Evolutionary conservation across 768 basidiomycete species (phyloP), one percentile per base, ranked within the genome.

Genomic region (Hortiboletus campestris): DNA sequence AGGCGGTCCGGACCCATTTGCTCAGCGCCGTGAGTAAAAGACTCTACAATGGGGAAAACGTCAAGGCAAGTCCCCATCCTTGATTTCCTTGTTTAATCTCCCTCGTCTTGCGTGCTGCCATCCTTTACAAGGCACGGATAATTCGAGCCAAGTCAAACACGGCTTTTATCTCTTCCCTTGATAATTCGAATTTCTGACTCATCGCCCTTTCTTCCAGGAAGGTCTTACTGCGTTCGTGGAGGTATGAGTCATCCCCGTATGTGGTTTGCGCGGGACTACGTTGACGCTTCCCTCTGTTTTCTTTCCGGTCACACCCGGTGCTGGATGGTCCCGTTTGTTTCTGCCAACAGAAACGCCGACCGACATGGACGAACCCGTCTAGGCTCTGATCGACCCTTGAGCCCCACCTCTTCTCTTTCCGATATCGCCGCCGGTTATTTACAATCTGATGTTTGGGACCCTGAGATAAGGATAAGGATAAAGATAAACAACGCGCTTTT

Each of bases 181-280:
- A 40, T 35, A 39, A 32, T 34, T 39, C 25, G 39, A 22, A 50
- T 60, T 10, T 56, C 53, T 50, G 63, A 59, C 60, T 67, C 53
- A 54, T 58, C 49, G 14, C 6, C 56, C 49, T 46, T 46, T 55
- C 48, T 64, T 56, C 14, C 58, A 87, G 86, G 88, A 89, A 74
- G 89, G 89, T 3, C 68, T 91, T 36, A 73, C 75, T 59, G 89
- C 89, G 5, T 91, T 90, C 65, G 62, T 73, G 13, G 83, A 64
- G 63, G 61, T 67, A 59, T n/a, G 63, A 6, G 19, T 22, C 3
- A 65, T 40, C 35, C 45, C 28, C 43, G 43, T 49, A 38, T 46
- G 34, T 42, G 40, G 20, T 32, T 50, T 45, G 13, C 11, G 28
- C 19, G 29, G 17, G 17, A 31, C 51, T 38, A 20, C 32, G 17